Evolutionary conservation across 2,329 filamentous ascomycete species (phyloP).

Genomic region (Talaromyces albobiverticillius): DNA sequence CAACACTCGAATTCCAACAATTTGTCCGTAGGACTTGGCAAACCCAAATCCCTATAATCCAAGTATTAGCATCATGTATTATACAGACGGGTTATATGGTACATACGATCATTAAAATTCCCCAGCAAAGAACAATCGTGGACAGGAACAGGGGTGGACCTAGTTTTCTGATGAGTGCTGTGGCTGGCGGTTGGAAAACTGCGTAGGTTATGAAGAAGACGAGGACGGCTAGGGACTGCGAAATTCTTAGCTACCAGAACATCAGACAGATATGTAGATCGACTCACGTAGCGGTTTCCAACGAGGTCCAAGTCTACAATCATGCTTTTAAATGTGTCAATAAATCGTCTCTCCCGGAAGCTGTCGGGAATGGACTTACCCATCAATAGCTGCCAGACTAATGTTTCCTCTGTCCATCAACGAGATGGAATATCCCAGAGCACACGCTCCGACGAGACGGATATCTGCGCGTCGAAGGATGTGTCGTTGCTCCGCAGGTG

Average conservation of each 20-base stretch:
- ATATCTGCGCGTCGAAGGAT: slow-evolving; percentile 70
- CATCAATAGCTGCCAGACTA: slow-evolving; percentile 66
- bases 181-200: slow-evolving; percentile 30
- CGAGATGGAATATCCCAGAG: slow-evolving; percentile 69
- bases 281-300: slow-evolving; percentile 26
- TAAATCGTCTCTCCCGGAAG: slow-evolving; percentile 63
- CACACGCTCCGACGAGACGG: slow-evolving; percentile 60
- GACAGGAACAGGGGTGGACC: slow-evolving; percentile 28
- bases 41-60: slow-evolving; percentile 18
- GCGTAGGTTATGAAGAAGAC: slow-evolving; percentile 34
- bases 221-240: slow-evolving; percentile 29
- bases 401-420: slow-evolving; percentile 79
- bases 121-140: slow-evolving; percentile 29
- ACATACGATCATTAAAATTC: slow-evolving; percentile 23
- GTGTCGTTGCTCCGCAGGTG: slow-evolving; percentile 60
- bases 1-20: slow-evolving; percentile 27
- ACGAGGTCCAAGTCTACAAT: slow-evolving; percentile 26
- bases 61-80: no score
- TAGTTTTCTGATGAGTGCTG: slow-evolving; percentile 28
- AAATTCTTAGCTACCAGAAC: neutral
- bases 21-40: slow-evolving; percentile 16
- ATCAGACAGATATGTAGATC: neutral
- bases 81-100: slow-evolving; percentile 19
- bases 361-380: slow-evolving; percentile 52
- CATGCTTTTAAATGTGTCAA: slow-evolving; percentile 68